These are phyloP conservation scores for Sclerospora graminicola DNA, from an alignment of 352 stramenopile genomes.

Conservation along the genomic window DNA sequence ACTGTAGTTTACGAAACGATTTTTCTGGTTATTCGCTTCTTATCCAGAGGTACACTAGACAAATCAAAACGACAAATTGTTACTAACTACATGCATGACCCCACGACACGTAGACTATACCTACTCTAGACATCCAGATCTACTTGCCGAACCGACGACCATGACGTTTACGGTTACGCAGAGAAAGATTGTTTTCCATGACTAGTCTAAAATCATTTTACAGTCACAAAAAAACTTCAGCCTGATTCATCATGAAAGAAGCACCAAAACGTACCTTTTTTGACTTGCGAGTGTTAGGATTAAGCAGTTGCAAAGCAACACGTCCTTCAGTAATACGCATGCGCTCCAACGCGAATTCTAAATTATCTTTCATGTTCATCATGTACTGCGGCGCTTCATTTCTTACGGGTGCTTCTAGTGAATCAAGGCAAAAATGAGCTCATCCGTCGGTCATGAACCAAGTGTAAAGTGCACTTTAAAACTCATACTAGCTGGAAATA, in stretches of 20 bases:
- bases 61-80: too few species aligned
- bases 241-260: too few species aligned
- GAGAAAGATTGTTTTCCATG: constrained; percentile 33
- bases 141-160: too few species aligned
- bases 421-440: not conserved
- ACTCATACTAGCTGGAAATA: constrained; percentile 28
- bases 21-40: too few species aligned
- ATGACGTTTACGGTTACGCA: too few species aligned
- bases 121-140: not conserved
- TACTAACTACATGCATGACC: too few species aligned
- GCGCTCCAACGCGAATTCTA: constrained; percentile 46
- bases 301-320: constrained; percentile 37
- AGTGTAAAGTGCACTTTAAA: constrained; percentile 2
- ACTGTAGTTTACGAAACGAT: too few species aligned
- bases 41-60: too few species aligned
- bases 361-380: constrained; percentile 42
- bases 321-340: constrained; percentile 31
- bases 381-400: constrained; percentile 31
- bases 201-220: constrained; percentile 31
- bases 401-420: constrained; percentile 2
- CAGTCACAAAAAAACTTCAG: too few species aligned
- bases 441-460: not conserved
- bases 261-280: constrained; percentile 26
- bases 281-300: constrained; percentile 29
- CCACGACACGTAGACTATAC: too few species aligned